These are phyloP conservation scores for Phytopythium ostracodes DNA, from an alignment of 352 stramenopile species.

Conservation along the genomic window DNA sequence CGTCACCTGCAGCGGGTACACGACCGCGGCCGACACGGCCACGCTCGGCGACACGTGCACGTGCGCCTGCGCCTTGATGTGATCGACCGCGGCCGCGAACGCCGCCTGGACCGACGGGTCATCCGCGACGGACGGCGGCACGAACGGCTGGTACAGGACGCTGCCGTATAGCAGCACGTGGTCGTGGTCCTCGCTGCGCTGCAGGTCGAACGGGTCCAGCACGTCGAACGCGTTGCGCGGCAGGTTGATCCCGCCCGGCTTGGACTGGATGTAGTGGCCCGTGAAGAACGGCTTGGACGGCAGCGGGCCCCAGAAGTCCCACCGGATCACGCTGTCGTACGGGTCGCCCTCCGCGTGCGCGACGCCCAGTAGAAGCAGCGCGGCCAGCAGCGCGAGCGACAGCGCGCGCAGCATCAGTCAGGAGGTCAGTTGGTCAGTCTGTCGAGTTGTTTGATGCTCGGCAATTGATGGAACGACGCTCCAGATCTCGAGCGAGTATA, in stretches of 20 bases:
- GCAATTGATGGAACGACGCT: conserved; percentile 1
- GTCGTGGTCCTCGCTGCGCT: conserved; percentile 6
- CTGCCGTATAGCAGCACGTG: conserved; percentile 66
- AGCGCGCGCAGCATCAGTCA: conserved; percentile 8
- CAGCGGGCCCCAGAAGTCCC: conserved; percentile 70
- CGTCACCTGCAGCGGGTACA: conserved; percentile 50
- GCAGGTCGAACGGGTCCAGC: conserved; percentile 60
- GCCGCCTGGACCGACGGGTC: conserved; percentile 45
- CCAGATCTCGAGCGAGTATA: background rate
- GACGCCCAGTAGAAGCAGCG: background rate
- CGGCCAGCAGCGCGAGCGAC: conserved; percentile 5
- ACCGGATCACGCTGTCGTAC: conserved; percentile 25
- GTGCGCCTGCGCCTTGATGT: conserved; percentile 31
- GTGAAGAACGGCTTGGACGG: conserved; percentile 39
- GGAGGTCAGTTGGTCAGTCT: background rate
- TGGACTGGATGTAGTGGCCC: conserved; percentile 49
- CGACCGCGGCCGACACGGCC: conserved; percentile 21
- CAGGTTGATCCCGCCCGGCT: conserved; percentile 39
- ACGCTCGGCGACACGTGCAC: conserved; percentile 41
- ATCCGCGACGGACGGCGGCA: conserved; percentile 14
- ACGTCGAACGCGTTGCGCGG: conserved; percentile 42
- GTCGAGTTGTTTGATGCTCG: background rate
- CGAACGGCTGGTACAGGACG: conserved; percentile 45
- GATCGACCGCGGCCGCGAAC: conserved; percentile 28
- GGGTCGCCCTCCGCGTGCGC: conserved; percentile 7